Percentiles rank a stretch among this genome's conserved stretches.
phyloP scores from a whole-genome alignment of 441 rosid genomes.

The Bocquillonia castaneifolia region DNA sequence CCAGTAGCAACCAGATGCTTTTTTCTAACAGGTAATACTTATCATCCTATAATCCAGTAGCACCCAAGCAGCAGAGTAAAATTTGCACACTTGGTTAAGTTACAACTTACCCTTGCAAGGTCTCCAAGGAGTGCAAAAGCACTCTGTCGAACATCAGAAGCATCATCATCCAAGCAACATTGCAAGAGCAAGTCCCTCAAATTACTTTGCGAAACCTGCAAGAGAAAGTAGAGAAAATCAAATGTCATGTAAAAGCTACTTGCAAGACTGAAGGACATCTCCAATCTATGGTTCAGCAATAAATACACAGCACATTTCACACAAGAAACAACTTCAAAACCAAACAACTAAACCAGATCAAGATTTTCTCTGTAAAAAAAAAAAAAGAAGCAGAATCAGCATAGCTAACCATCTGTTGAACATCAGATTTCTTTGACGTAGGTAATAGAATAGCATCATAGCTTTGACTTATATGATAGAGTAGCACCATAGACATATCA shows the following conservation, averaged over 20 bases:
- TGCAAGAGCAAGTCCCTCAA: constrained; percentile 84
- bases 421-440: background rate
- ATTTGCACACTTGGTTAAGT: background rate
- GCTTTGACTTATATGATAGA: too few relatives aligned
- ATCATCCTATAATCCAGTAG: background rate
- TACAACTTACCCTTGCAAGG: constrained; percentile 75
- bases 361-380: background rate
- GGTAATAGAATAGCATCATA: background rate
- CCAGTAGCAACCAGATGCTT: constrained; percentile 4
- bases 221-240: constrained; percentile 3
- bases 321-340: background rate
- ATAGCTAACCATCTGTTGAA: background rate
- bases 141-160: constrained; percentile 87
- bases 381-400: background rate
- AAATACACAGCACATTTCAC: background rate
- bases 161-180: constrained; percentile 94
- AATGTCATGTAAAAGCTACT: background rate
- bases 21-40: background rate
- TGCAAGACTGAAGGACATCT: constrained; percentile 1
- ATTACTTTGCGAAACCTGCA: constrained; percentile 74
- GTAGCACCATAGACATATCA: background rate
- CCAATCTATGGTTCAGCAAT: too few relatives aligned
- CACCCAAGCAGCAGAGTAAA: background rate
- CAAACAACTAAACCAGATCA: constrained; percentile 1
- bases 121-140: constrained; percentile 98